phyloP scores from a whole-genome alignment of 495 filamentous ascomycete species.

The Penicillium malachiteum region DNA sequence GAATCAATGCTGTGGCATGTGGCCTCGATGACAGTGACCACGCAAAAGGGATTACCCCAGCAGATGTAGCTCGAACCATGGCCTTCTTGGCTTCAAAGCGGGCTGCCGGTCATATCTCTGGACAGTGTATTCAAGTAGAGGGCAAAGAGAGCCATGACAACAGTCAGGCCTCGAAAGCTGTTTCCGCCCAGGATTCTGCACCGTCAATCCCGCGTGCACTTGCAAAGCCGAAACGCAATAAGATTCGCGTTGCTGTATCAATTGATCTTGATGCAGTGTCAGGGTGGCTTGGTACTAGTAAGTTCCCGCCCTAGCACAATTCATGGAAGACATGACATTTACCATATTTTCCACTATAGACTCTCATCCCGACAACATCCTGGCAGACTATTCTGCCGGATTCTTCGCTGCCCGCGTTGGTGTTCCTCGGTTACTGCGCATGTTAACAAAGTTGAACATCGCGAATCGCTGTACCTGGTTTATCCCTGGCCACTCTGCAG shows the following conservation, averaged over 20 bases:
- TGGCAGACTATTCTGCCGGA: slow-evolving; percentile 58
- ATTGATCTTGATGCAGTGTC: slow-evolving; percentile 63
- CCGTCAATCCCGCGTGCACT: slow-evolving; percentile 26
- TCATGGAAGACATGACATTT: not conserved
- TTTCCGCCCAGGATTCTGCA: slow-evolving; percentile 1
- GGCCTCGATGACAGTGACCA: slow-evolving; percentile 15
- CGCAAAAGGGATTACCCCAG: slow-evolving; percentile 45
- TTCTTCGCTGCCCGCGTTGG: slow-evolving; percentile 61
- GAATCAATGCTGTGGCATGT: slow-evolving; percentile 56
- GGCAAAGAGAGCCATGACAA: slow-evolving; percentile 40
- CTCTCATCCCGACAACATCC: slow-evolving; percentile 16
- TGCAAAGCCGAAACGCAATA: slow-evolving; percentile 30
- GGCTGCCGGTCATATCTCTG: slow-evolving; percentile 54
- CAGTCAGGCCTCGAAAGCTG: not conserved
- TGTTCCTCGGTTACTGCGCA: slow-evolving; percentile 56
- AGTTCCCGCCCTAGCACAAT: not conserved
- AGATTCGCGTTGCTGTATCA: slow-evolving; percentile 52
- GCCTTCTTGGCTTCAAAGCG: slow-evolving; percentile 53
- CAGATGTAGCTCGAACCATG: slow-evolving; percentile 52
- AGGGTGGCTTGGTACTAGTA: slow-evolving; percentile 58
- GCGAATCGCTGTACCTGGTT: slow-evolving; percentile 60
- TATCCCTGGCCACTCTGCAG: slow-evolving; percentile 61
- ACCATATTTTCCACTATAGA: not conserved
- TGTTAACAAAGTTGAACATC: slow-evolving; percentile 55
- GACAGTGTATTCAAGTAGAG: slow-evolving; percentile 52